phyloP scores from a whole-genome alignment of 768 basidiomycete species.

The Dioszegia crocea region DNA sequence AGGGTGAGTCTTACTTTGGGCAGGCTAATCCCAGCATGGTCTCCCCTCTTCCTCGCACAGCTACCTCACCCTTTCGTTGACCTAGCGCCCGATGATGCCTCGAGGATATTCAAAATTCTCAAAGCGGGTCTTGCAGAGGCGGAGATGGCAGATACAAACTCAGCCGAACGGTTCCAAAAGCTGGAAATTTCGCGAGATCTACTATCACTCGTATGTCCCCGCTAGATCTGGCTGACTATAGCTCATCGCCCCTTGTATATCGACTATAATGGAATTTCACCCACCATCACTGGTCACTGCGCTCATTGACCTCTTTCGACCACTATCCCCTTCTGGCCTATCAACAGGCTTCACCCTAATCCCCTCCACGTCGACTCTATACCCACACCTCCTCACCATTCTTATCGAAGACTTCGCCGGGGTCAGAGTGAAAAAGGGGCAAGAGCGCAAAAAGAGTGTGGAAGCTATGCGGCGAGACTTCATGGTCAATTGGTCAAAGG shows the following conservation, averaged over 20 bases:
- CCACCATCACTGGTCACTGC: slow-evolving; percentile 16
- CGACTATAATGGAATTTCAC: slow-evolving; percentile 13
- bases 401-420: slow-evolving; percentile 26
- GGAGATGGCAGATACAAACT: not conserved
- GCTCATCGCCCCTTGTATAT: slow-evolving; percentile 15
- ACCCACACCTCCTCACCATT: slow-evolving; percentile 16
- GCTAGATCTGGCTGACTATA: not conserved
- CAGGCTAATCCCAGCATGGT: slow-evolving; percentile 9
- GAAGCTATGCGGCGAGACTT: not conserved
- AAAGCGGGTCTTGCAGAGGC: not conserved
- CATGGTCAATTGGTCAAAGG: not conserved
- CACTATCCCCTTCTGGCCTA: slow-evolving; percentile 2
- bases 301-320: slow-evolving; percentile 9
- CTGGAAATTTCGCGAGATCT: not conserved
- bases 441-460: not conserved
- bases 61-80: slow-evolving; percentile 19
- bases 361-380: not conserved
- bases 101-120: slow-evolving; percentile 10
- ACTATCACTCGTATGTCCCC: slow-evolving; percentile 6
- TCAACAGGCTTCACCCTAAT: not conserved
- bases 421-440: slow-evolving; percentile 2
- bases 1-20: slow-evolving; percentile 9
- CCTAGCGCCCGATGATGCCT: slow-evolving; percentile 13
- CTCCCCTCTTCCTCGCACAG: slow-evolving; percentile 23
- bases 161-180: not conserved